A percentile compares a stretch with the other conserved stretches of the same genome.
Conservation (phyloP, 176 grass and related monocot species). For the Thinopyrum elongatum region DNA sequence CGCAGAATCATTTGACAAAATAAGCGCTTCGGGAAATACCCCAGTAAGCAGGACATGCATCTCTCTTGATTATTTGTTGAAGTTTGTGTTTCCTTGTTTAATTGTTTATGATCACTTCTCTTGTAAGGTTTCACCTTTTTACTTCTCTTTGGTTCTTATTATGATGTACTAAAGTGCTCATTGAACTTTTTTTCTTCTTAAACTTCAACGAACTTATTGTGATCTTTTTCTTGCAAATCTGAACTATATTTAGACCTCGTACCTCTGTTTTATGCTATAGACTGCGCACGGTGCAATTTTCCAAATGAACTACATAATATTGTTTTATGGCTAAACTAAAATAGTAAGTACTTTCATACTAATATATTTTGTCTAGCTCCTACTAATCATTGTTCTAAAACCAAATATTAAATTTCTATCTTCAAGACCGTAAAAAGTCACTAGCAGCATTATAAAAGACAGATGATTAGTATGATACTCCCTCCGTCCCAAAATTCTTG, state of each 20-base stretch:
- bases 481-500: no score
- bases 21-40: slow-evolving; percentile 51
- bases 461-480: background rate
- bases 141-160: background rate
- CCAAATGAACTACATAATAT: background rate
- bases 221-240: background rate
- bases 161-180: background rate
- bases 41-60: slow-evolving; percentile 58
- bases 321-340: background rate
- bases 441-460: background rate
- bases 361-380: background rate
- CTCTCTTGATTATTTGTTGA: slow-evolving; percentile 27
- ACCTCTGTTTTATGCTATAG: background rate
- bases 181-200: background rate
- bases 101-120: slow-evolving; percentile 15
- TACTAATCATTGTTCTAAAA: background rate
- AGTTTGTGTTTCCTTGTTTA: slow-evolving; percentile 29
- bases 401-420: background rate
- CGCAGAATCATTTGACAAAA: slow-evolving; percentile 29
- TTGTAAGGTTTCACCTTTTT: slow-evolving; percentile 8
- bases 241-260: background rate
- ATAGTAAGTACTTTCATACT: slow-evolving; percentile 1
- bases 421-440: background rate
- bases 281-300: background rate
- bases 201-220: slow-evolving; percentile 16